These are phyloP conservation scores for Ehretia macrophylla DNA, from an alignment of 257 asterid genomes.

Conservation along the genomic window DNA sequence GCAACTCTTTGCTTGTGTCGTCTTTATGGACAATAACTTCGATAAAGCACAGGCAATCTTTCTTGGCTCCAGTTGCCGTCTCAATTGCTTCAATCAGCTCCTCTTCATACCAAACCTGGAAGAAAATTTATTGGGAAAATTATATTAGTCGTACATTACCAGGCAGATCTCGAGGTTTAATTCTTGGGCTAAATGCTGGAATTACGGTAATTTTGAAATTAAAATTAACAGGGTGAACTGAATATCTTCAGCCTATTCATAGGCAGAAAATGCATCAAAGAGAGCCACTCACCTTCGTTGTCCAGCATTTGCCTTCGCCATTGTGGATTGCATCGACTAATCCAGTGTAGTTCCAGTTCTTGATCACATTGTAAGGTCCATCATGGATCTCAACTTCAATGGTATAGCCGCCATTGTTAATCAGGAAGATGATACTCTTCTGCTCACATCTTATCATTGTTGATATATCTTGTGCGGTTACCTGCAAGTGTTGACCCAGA, in stretches of 20 bases:
- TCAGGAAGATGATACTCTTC: constrained; percentile 65
- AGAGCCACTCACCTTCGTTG: constrained; percentile 52
- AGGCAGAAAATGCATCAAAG: too few relatives aligned
- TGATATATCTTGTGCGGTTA: constrained; percentile 70
- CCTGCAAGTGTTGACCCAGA: constrained; percentile 28
- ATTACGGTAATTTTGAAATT: too few relatives aligned
- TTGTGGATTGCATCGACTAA: constrained; percentile 71
- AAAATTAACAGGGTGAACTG: too few relatives aligned
- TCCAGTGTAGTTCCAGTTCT: constrained; percentile 86
- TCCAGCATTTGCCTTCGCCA: constrained; percentile 88
- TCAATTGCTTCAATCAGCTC: constrained; percentile 59
- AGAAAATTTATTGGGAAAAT: background rate
- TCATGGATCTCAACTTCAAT: constrained; percentile 84
- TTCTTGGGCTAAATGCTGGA: too few relatives aligned
- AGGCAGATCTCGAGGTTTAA: background rate
- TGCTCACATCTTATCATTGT: constrained; percentile 66
- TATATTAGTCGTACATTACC: too few relatives aligned
- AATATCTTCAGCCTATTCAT: too few relatives aligned
- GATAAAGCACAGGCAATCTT: constrained; percentile 65
- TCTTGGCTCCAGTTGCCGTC: constrained; percentile 49
- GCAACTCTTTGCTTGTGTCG: constrained; percentile 85
- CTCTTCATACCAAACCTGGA: constrained; percentile 56
- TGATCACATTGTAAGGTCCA: constrained; percentile 83
- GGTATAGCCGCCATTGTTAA: constrained; percentile 79
- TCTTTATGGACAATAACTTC: constrained; percentile 85